phyloP scores from a whole-genome alignment of 768 basidiomycete genomes.

The Suillus fuscotomentosus region DNA sequence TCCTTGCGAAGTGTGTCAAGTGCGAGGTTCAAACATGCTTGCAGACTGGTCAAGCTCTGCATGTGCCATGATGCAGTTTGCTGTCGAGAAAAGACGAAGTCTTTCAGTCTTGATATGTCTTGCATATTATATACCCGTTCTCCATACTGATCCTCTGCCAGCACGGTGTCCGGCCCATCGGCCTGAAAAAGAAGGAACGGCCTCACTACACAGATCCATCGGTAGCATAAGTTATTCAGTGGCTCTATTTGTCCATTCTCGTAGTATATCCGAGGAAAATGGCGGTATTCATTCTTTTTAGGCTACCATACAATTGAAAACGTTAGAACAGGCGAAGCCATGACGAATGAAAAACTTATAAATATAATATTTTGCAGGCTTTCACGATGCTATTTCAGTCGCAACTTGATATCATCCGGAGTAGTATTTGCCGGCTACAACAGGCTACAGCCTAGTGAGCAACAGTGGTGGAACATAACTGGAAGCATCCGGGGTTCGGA shows the following conservation, averaged over 20 bases:
- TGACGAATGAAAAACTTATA: neutral
- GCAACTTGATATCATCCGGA: neutral
- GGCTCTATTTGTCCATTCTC: neutral
- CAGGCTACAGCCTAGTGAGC: neutral
- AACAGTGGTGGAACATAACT: neutral
- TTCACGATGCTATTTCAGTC: neutral
- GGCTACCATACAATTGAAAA: no score
- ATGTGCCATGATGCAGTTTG: neutral
- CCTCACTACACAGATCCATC: neutral
- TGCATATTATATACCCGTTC: neutral
- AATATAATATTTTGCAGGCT: neutral
- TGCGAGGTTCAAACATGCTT: constrained; percentile 1
- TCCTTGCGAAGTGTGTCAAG: constrained; percentile 1
- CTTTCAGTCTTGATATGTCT: neutral
- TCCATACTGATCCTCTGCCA: neutral
- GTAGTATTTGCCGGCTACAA: neutral
- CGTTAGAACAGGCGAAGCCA: neutral
- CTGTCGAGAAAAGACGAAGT: neutral
- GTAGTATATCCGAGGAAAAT: neutral
- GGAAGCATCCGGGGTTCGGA: neutral
- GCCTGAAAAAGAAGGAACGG: neutral
- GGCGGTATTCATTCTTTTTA: neutral
- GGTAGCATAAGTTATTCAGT: neutral
- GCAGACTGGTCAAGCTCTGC: neutral
- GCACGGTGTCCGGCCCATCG: neutral